Conservation (phyloP, 192 early-diverging fungal species). For the Backusella macrospora region DNA sequence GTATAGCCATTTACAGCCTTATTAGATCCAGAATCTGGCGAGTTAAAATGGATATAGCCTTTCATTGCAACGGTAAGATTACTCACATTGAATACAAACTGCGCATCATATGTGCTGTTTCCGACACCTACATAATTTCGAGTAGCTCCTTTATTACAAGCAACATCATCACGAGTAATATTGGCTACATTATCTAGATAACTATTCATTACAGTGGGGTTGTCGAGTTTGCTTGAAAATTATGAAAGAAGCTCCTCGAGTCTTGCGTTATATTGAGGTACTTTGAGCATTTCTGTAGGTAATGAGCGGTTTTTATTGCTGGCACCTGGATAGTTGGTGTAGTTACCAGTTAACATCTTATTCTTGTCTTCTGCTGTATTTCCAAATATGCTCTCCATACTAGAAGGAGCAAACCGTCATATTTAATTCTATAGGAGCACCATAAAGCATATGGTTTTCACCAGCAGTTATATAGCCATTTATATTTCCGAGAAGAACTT, state of each 20-base stretch:
- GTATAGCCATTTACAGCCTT: constrained; percentile 6
- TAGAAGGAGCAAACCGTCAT: background rate
- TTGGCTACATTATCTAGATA: background rate
- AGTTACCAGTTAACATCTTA: background rate
- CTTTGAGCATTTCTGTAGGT: constrained; percentile 5
- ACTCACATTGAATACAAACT: background rate
- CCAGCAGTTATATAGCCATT: background rate
- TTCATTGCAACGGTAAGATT: background rate
- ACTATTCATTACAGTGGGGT: background rate
- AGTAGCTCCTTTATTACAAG: background rate
- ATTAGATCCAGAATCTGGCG: background rate
- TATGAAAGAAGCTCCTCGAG: background rate
- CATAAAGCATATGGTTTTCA: constrained; percentile 8
- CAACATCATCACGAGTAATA: constrained; percentile 9
- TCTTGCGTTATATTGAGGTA: constrained; percentile 4
- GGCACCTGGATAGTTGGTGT: background rate
- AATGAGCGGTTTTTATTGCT: background rate
- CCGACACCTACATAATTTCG: background rate
- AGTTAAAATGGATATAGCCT: background rate
- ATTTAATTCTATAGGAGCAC: background rate
- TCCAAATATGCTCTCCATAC: constrained; percentile 9
- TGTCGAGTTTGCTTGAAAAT: background rate
- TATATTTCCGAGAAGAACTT: constrained; percentile 6
- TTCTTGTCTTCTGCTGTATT: no score
- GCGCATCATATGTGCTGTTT: background rate